phyloP scores from a whole-genome alignment of 2,329 filamentous ascomycete genomes.

The Colletotrichum acutatum region DNA sequence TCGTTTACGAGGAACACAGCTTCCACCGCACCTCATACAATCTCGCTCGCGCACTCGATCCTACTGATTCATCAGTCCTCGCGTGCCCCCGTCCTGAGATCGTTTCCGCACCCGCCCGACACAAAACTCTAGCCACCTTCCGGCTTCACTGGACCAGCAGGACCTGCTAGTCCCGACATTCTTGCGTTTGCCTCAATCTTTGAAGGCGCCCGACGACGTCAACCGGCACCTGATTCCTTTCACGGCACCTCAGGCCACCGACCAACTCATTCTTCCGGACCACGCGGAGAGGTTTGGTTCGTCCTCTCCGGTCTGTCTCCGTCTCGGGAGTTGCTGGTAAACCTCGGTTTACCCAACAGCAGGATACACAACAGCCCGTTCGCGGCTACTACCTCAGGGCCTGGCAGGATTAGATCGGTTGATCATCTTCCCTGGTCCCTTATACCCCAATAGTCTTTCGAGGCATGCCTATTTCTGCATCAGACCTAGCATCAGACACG shows the following conservation, averaged over 20 bases:
- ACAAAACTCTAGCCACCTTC: not conserved
- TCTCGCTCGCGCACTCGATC: not conserved
- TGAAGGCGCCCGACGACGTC: constrained; percentile 7
- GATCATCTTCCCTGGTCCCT: constrained; percentile 29
- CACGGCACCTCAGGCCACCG: constrained; percentile 6
- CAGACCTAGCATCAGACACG: constrained; percentile 37
- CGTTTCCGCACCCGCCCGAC: constrained; percentile 17
- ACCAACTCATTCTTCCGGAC: not conserved
- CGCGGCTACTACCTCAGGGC: constrained; percentile 28
- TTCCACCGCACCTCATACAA: constrained; percentile 13
- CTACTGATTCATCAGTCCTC: not conserved
- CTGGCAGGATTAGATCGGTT: constrained; percentile 31
- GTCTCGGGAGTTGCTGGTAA: constrained; percentile 25
- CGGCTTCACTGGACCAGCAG: constrained; percentile 13
- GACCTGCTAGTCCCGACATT: constrained; percentile 1
- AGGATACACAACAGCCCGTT: constrained; percentile 12
- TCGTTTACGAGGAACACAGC: constrained; percentile 17
- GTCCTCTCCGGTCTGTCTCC: constrained; percentile 48
- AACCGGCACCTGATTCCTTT: not conserved
- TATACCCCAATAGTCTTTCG: constrained; percentile 17
- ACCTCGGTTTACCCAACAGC: constrained; percentile 26
- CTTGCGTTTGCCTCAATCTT: not conserved
- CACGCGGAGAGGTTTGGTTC: constrained; percentile 48
- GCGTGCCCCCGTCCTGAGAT: constrained; percentile 18
- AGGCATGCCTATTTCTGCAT: constrained; percentile 33